A percentile compares a stretch with the other conserved stretches of the same genome.
Conservation (phyloP, 1,139 yeast species). For the Protomyces inouyei region DNA sequence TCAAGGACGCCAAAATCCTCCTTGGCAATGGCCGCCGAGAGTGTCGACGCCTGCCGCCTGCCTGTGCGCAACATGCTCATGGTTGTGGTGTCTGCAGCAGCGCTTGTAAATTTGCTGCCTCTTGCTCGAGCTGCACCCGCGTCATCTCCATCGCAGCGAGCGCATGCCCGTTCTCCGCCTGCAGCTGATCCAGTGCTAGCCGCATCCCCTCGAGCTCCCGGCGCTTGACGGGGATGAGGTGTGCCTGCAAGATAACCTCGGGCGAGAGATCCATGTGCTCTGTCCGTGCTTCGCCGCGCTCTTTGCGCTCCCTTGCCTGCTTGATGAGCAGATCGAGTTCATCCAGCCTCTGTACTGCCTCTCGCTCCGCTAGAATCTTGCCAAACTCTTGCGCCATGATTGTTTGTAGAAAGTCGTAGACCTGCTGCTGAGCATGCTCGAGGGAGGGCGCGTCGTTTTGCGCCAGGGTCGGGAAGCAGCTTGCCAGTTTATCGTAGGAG, state of each 20-base stretch:
- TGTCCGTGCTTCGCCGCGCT: background rate
- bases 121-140: constrained; percentile 1
- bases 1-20: background rate
- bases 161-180: constrained; percentile 1
- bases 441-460: constrained; percentile 11
- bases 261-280: constrained; percentile 14
- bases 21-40: background rate
- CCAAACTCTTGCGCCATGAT: constrained; percentile 8
- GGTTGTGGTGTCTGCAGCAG: background rate
- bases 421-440: constrained; percentile 15
- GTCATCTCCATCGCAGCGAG: background rate
- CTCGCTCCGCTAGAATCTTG: constrained; percentile 14
- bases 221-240: constrained; percentile 15
- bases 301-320: constrained; percentile 7
- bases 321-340: constrained; percentile 16
- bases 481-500: constrained; percentile 8
- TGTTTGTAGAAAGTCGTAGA: background rate
- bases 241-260: constrained; percentile 15
- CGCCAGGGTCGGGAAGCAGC: constrained; percentile 25
- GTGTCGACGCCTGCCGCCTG: background rate
- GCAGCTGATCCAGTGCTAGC: background rate
- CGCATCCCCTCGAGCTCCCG: constrained; percentile 4
- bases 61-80: background rate
- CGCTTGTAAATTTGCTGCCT: background rate
- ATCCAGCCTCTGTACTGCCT: constrained; percentile 8